Base-by-base conservation (phyloP, 129 eudicot species). In the Chrysanthemum makinoi region DNA sequence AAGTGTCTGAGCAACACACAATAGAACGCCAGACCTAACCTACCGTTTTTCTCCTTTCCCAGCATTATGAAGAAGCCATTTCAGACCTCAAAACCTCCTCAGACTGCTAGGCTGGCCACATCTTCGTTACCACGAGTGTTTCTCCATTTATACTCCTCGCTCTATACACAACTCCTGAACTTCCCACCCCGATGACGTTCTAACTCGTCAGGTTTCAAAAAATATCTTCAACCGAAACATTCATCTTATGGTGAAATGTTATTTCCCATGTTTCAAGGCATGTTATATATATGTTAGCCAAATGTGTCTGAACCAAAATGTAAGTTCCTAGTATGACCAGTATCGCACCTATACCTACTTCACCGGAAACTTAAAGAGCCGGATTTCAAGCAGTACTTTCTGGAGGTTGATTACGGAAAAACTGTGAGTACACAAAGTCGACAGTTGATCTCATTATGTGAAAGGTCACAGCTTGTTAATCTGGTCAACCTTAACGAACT, bases 151-250 rank as follows among this genome's bases (percentile, higher is more conserved):
- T 83, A 33, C 83, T 73, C 1, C 72, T 83, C 66, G 90, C 97
- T 70, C 80, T 90, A 74, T 90, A 90, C 46, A 95, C 99, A 0
- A 95, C 97, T 9, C 99, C 99, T 0, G 97, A 95, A 85, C 97
- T 88, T 43, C 96, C 99, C 0, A 96, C 88, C 16, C 97, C 97
- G 12, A 95, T 88, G 49, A 95, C 93, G 44, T 95, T 90, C 2
- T 91, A 80, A 3, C 96, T 90, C 6, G 94, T 83, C 10, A 90
- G 76, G 70, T 83, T 77, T 2, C 60, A 79, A 62, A 95, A 85
- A 9, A 95, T 82, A 47, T 90, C 97, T 13, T 95, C 91, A 0
- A 88, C 69, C 0, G 87, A 86, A 48, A 90, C 82, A 5, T 95
- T 97, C 97, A 80, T 84, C 77, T 88, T 95, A n/a, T 95, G 97